These are phyloP conservation scores for Phytopythium boreale DNA, from an alignment of 352 stramenopile species.

Conservation along the genomic window DNA sequence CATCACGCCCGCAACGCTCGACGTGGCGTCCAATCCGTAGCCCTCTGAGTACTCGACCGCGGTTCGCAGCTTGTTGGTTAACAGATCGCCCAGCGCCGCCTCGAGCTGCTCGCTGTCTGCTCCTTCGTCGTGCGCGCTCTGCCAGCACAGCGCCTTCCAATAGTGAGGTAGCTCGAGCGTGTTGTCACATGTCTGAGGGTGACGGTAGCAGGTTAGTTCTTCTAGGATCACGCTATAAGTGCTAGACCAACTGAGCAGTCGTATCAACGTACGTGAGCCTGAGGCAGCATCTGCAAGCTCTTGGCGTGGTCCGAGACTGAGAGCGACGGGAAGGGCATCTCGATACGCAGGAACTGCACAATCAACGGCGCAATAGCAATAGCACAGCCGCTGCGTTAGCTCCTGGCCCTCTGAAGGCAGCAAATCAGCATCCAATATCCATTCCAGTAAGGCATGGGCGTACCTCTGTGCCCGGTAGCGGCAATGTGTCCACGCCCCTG, in stretches of 20 bases:
- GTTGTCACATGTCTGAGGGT: slow-evolving; percentile 66
- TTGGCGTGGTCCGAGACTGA: slow-evolving; percentile 37
- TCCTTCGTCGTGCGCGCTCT: slow-evolving; percentile 25
- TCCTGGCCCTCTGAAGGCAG: background rate
- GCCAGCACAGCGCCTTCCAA: slow-evolving; percentile 68
- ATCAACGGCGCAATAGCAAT: background rate
- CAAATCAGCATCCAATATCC: background rate
- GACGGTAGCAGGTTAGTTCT: background rate
- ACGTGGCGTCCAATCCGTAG: slow-evolving; percentile 62
- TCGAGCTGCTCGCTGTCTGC: slow-evolving; percentile 28
- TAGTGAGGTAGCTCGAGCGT: slow-evolving; percentile 72
- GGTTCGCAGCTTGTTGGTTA: slow-evolving; percentile 48
- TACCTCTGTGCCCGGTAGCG: slow-evolving; percentile 63
- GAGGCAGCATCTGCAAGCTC: slow-evolving; percentile 60
- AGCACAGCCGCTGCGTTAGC: slow-evolving; percentile 4
- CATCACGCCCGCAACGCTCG: slow-evolving; percentile 14
- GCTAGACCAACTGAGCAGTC: background rate
- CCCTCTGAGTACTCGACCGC: slow-evolving; percentile 62
- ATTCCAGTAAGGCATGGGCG: slow-evolving; percentile 3
- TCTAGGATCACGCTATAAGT: too few relatives aligned
- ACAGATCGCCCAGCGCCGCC: slow-evolving; percentile 33
- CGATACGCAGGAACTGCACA: slow-evolving; percentile 65
- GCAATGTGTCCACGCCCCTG: slow-evolving; percentile 63
- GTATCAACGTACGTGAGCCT: slow-evolving; percentile 53
- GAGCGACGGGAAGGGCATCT: slow-evolving; percentile 65